Conservation (phyloP, 768 basidiomycete species). For the Russula sp. region DNA sequence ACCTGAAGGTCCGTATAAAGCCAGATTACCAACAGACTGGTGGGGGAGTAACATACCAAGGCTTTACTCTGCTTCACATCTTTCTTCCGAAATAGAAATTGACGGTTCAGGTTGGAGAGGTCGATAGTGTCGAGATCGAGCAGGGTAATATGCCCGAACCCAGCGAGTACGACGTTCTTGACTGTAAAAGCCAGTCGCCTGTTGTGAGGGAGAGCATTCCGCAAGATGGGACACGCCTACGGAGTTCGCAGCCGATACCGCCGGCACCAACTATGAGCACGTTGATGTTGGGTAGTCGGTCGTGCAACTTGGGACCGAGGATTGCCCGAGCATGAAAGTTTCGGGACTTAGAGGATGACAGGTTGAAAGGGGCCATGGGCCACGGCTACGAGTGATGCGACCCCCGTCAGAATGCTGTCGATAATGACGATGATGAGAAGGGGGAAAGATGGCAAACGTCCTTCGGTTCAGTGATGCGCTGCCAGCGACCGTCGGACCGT, state of each 20-base stretch:
- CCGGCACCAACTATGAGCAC: slow-evolving; percentile 93
- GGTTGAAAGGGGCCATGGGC: slow-evolving; percentile 8
- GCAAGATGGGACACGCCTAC: slow-evolving; percentile 35
- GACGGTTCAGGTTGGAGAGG: slow-evolving; percentile 93
- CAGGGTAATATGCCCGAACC: slow-evolving; percentile 88
- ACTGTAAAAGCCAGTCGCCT: slow-evolving; percentile 41
- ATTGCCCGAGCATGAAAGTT: slow-evolving; percentile 63
- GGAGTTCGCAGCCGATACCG: slow-evolving; percentile 94
- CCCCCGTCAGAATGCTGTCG: slow-evolving; percentile 1
- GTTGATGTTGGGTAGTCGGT: slow-evolving; percentile 52
- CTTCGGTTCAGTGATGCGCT: neutral
- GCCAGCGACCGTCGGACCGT: neutral
- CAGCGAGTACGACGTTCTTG: slow-evolving; percentile 91
- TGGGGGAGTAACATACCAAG: slow-evolving; percentile 45
- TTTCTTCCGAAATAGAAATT: slow-evolving; percentile 95
- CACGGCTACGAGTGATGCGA: neutral
- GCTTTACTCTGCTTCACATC: slow-evolving; percentile 98
- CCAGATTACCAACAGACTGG: neutral
- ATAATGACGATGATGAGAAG: neutral
- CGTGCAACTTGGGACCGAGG: slow-evolving; percentile 66
- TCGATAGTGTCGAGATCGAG: slow-evolving; percentile 98
- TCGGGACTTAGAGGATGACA: slow-evolving; percentile 14
- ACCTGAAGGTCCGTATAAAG: slow-evolving; percentile 40
- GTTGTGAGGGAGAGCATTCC: neutral
- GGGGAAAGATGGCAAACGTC: slow-evolving; percentile 8